phyloP scores from a whole-genome alignment of 2,329 filamentous ascomycete genomes.

The Didymella segeticola region DNA sequence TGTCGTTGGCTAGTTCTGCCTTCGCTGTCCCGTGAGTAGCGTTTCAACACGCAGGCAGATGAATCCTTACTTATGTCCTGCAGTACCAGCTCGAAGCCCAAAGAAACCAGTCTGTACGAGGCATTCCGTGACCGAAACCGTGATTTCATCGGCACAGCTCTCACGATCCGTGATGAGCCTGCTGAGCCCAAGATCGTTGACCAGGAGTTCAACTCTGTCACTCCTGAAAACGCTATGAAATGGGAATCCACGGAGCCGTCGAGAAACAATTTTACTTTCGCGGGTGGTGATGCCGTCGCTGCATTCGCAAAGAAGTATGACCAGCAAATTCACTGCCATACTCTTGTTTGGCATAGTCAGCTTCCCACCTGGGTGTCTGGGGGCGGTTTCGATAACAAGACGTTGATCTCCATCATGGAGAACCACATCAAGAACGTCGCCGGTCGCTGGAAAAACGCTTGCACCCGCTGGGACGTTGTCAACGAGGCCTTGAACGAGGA shows the following conservation, averaged over 20 bases:
- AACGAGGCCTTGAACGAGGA: slow-evolving; percentile 56
- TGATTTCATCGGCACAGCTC: slow-evolving; percentile 35
- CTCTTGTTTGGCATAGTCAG: slow-evolving; percentile 52
- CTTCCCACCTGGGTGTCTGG: slow-evolving; percentile 49
- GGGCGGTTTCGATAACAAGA: slow-evolving; percentile 50
- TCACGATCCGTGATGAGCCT: slow-evolving; percentile 35
- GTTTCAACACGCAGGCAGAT: too few relatives aligned
- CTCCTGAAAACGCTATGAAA: slow-evolving; percentile 35
- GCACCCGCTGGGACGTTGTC: slow-evolving; percentile 51
- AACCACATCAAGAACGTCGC: slow-evolving; percentile 52
- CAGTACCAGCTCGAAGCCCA: slow-evolving; percentile 14
- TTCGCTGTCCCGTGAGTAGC: slow-evolving; percentile 24
- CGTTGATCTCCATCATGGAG: slow-evolving; percentile 50
- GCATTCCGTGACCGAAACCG: slow-evolving; percentile 31
- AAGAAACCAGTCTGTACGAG: slow-evolving; percentile 35
- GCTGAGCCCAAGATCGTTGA: slow-evolving; percentile 34
- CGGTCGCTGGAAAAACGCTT: slow-evolving; percentile 49
- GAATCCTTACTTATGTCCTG: neutral
- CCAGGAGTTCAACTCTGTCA: slow-evolving; percentile 41
- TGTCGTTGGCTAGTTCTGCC: slow-evolving; percentile 32
- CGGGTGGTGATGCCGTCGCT: slow-evolving; percentile 44
- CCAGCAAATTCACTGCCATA: slow-evolving; percentile 50
- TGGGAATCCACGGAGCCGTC: slow-evolving; percentile 49
- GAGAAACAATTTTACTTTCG: slow-evolving; percentile 49
- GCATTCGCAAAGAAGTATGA: slow-evolving; percentile 46